Base-by-base conservation (phyloP, 1,139 yeast species). In the Taphrina sp. region DNA sequence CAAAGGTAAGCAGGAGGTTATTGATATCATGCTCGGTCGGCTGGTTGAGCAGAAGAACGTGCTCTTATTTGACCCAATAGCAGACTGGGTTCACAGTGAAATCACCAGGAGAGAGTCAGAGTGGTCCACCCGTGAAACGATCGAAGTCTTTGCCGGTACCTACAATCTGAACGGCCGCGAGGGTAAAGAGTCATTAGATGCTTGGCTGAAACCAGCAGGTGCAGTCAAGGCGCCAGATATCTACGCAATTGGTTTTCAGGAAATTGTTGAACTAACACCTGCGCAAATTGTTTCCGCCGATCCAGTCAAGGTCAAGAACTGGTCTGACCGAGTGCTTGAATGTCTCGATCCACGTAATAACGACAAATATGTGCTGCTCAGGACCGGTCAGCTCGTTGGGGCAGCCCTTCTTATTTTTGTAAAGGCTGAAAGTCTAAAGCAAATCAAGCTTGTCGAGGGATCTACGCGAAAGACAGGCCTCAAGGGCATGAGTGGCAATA, bases 371-470 rank as follows among this genome's bases (percentile, higher is more conserved):
- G 81, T 81, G 3, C 74, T 86, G 19, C 72, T 88, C 37, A 83
- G 96, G 76, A 82, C 87, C 46, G 95, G 89, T 43, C 97, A 92
- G 70, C 74, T 94, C 22, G 98, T 96, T 3, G 97, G 98, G 1
- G 80, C 95, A n/a, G 82, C 94, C 0, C 69, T 87, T 58, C 72
- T 90, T 67, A 72, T 90, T 51, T 89, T 82, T 67, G 83, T 82
- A 8, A 81, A 80, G 61, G 80, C 80, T 58, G 73, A 80, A 0
- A 81, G 83, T 61, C 76, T 85, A 16, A 72, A 75, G 19, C 73
- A 79, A 60, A 82, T 94, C 28, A 83, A 82, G 36, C 82, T 83
- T 62, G 83, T 88, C 16, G 85, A 85, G 58, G 94, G 95, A 0
- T 79, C 88, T 19, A 79, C 83, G 26, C 86, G 85, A 64, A 88